Evolutionary conservation across 2,329 filamentous ascomycete species (phyloP).

Genomic region (Penicillium sp.): DNA sequence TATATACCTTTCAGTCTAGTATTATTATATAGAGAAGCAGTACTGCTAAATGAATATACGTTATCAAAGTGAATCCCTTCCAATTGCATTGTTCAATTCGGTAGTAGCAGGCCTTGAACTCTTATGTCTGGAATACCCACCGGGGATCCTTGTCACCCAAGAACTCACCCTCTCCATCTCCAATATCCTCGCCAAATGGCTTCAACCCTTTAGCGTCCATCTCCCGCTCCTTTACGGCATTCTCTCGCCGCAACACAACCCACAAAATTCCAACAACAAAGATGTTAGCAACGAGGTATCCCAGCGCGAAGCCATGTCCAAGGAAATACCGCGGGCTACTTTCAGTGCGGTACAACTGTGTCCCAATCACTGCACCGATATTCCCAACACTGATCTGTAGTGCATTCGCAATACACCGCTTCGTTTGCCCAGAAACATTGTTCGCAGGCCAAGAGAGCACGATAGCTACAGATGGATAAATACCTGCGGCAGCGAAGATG

Average conservation of each 20-base stretch:
- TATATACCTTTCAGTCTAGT: conserved; percentile 32
- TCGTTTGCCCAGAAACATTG: conserved; percentile 70
- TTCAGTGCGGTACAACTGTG: conserved; percentile 64
- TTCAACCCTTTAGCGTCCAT: conserved; percentile 41
- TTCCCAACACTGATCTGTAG: conserved; percentile 74
- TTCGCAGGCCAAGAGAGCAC: conserved; percentile 69
- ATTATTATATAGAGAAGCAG: neutral
- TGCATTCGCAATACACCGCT: conserved; percentile 66
- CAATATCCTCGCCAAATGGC: conserved; percentile 45
- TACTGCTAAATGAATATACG: neutral
- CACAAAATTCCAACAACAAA: conserved; percentile 56
- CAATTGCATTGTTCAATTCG: no score
- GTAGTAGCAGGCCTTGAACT: neutral
- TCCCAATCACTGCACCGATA: conserved; percentile 66
- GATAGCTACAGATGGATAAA: conserved; percentile 64
- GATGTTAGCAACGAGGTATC: conserved; percentile 61
- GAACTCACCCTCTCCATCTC: conserved; percentile 54
- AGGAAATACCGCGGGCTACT: conserved; percentile 64
- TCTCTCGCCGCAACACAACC: conserved; percentile 57
- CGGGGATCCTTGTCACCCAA: conserved; percentile 62
- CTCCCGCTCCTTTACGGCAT: conserved; percentile 51
- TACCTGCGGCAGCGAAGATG: conserved; percentile 64
- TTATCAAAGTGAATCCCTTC: neutral
- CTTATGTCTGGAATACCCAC: conserved; percentile 64
- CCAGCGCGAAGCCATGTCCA: conserved; percentile 66